phyloP scores from a whole-genome alignment of 2,329 filamentous ascomycete genomes.

The Diaporthe sp. region DNA sequence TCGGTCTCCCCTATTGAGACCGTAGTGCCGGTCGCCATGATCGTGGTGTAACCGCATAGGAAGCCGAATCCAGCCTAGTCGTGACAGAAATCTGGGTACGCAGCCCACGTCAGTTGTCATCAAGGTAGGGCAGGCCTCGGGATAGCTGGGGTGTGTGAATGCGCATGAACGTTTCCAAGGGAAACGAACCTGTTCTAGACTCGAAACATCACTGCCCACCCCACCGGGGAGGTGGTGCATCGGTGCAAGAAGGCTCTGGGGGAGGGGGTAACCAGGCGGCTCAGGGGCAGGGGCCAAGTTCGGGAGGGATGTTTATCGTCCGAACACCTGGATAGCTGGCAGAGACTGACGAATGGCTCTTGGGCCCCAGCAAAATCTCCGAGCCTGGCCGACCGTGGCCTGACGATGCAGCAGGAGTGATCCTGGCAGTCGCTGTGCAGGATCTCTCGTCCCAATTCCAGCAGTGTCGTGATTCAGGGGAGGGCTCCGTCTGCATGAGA shows the following conservation, averaged over 20 bases:
- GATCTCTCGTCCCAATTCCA: constrained; percentile 7
- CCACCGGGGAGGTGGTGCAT: not conserved
- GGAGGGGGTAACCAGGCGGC: not conserved
- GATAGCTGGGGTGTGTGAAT: not conserved
- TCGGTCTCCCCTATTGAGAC: not conserved
- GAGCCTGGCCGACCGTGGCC: constrained; percentile 21
- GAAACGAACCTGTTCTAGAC: constrained; percentile 26
- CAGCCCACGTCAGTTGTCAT: not conserved
- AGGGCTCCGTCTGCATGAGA: constrained; percentile 25
- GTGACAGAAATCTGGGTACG: constrained; percentile 2
- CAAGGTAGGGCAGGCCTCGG: not conserved
- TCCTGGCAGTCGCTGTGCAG: not conserved
- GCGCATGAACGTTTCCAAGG: constrained; percentile 26
- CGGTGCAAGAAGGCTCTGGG: not conserved
- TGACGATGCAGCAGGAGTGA: constrained; percentile 7
- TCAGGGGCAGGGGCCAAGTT: constrained; percentile 22
- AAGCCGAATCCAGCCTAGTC: constrained; percentile 12
- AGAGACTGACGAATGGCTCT: not conserved
- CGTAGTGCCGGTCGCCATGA: constrained; percentile 4
- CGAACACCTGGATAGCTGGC: constrained; percentile 10
- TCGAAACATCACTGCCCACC: constrained; percentile 20
- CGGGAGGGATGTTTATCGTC: constrained; percentile 12
- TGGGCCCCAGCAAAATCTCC: constrained; percentile 10
- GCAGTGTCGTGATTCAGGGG: constrained; percentile 28
- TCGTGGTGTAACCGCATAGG: constrained; percentile 18